Conservation (phyloP, 169 alveolate genomes). For the Ichthyophthirius multifiliis region DNA sequence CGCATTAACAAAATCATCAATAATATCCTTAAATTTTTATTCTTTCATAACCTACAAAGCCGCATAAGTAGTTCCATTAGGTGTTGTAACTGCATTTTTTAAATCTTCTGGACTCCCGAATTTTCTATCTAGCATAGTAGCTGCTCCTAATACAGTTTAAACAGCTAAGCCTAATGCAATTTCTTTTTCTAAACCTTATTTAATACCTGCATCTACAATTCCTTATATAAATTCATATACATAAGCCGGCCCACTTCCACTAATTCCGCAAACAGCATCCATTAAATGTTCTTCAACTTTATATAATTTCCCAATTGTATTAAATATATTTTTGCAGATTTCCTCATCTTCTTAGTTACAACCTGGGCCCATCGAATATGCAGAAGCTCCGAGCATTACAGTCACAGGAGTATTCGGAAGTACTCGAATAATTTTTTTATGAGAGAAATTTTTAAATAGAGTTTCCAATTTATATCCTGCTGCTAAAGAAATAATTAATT, state of each 20-base stretch:
- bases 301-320: not conserved
- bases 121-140: not conserved
- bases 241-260: slow-evolving; percentile 10
- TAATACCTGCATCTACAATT: not conserved
- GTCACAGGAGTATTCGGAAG: slow-evolving; percentile 6
- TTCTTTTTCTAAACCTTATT: not conserved
- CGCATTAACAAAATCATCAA: not conserved
- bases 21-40: not conserved
- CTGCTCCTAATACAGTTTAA: slow-evolving; percentile 3
- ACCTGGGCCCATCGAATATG: not conserved
- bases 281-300: not conserved
- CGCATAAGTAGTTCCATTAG: slow-evolving; percentile 4
- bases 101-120: slow-evolving; percentile 1
- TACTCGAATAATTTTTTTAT: not conserved
- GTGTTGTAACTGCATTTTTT: not conserved
- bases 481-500: slow-evolving; percentile 1
- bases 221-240: not conserved
- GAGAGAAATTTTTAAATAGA: not conserved
- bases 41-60: not conserved
- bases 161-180: not conserved
- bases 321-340: not conserved
- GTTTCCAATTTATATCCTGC: slow-evolving; percentile 1
- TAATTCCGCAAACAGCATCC: not conserved
- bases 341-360: not conserved
- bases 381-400: not conserved